Conservation (phyloP, 129 eudicot genomes). For the Dittrichia graveolens region DNA sequence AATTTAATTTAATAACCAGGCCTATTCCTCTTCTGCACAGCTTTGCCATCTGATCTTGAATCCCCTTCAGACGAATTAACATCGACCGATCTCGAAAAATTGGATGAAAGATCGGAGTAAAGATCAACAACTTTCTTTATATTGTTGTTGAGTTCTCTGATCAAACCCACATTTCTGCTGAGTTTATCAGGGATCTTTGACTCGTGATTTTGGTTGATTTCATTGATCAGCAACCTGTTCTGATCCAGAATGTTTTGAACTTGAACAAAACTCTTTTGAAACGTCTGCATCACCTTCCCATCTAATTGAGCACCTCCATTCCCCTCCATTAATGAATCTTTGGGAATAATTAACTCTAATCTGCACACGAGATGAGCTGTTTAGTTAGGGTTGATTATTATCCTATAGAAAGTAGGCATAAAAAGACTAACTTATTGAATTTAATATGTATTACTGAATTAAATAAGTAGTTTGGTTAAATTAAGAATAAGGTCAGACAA, state of each 20-base stretch:
- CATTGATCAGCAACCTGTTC: conserved; percentile 72
- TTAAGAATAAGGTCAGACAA: conserved; percentile 32
- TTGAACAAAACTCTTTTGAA: conserved; percentile 82
- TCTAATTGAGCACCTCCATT: conserved; percentile 45
- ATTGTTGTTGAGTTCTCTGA: conserved; percentile 82
- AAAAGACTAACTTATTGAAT: neutral
- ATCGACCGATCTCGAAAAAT: conserved; percentile 60
- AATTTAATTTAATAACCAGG: too few relatives aligned
- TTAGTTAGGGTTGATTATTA: conserved; percentile 9
- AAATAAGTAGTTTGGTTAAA: conserved; percentile 24
- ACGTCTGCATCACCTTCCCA: conserved; percentile 63
- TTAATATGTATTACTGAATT: neutral
- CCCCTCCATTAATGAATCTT: conserved; percentile 43
- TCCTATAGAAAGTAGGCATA: conserved; percentile 22
- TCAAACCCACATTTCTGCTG: conserved; percentile 75
- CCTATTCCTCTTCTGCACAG: conserved; percentile 57
- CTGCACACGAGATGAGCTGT: conserved; percentile 30
- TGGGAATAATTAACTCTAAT: conserved; percentile 20
- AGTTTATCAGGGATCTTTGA: conserved; percentile 82
- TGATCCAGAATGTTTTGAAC: conserved; percentile 84
- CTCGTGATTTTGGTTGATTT: conserved; percentile 91
- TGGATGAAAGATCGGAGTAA: conserved; percentile 69
- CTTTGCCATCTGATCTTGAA: conserved; percentile 66
- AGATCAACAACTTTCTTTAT: conserved; percentile 85
- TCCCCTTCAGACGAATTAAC: conserved; percentile 73